Conservation (phyloP, 2,329 filamentous ascomycete species). For the Colletotrichum magnum region DNA sequence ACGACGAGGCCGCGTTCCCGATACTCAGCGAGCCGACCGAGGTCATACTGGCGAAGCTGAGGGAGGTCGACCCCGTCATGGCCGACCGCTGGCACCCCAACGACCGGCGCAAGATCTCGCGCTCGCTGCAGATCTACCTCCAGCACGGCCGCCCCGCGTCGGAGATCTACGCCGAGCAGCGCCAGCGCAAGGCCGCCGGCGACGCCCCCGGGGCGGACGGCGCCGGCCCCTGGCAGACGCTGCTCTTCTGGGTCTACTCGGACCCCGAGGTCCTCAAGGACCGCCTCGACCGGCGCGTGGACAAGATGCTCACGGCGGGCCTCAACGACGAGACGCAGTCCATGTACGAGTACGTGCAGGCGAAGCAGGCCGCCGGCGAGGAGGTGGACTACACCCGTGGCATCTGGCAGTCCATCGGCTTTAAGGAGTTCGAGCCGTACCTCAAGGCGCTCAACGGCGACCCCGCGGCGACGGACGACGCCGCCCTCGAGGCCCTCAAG, state of each 20-base stretch:
- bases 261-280: slow-evolving; percentile 76
- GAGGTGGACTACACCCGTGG: slow-evolving; percentile 81
- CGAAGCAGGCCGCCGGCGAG: slow-evolving; percentile 58
- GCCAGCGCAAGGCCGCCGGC: slow-evolving; percentile 53
- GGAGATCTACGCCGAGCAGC: slow-evolving; percentile 88
- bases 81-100: slow-evolving; percentile 95
- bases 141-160: slow-evolving; percentile 86
- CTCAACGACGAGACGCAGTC: slow-evolving; percentile 64
- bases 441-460: slow-evolving; percentile 60
- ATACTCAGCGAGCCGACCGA: slow-evolving; percentile 81
- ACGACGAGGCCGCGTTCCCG: slow-evolving; percentile 65
- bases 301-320: slow-evolving; percentile 80
- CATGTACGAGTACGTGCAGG: slow-evolving; percentile 58
- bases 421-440: slow-evolving; percentile 89
- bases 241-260: slow-evolving; percentile 92
- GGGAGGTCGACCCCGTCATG: slow-evolving; percentile 89
- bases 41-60: slow-evolving; percentile 79
- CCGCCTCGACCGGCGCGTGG: slow-evolving; percentile 83
- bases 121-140: slow-evolving; percentile 91
- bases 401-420: slow-evolving; percentile 97
- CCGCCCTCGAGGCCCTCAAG: slow-evolving; percentile 69
- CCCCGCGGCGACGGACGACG: slow-evolving; percentile 39
- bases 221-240: slow-evolving; percentile 63
- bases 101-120: slow-evolving; percentile 88
- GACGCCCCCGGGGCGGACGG: slow-evolving; percentile 42